Percentiles rank a stretch among this genome's conserved stretches.
Conservation (phyloP, 768 basidiomycete genomes). For the Tricholoma furcatifolium region DNA sequence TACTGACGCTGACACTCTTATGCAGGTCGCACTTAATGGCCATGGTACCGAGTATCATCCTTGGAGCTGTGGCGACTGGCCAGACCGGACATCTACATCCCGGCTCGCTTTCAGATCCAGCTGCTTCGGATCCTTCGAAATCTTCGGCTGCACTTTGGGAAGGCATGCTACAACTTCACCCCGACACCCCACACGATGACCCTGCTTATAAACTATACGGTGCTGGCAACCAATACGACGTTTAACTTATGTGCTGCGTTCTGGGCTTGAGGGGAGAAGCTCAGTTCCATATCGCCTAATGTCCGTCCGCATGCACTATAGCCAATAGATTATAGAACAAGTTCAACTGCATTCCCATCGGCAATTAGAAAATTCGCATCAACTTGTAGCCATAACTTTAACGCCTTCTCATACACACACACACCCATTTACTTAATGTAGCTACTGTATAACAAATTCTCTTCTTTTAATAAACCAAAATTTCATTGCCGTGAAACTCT, state of each 20-base stretch:
- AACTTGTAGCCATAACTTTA: no score
- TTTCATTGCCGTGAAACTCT: no score
- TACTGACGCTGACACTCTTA: background rate
- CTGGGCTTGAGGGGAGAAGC: background rate
- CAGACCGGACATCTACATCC: constrained; percentile 59
- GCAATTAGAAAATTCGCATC: no score
- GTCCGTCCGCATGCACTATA: no score
- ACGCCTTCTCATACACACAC: no score
- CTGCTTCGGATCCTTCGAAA: constrained; percentile 72
- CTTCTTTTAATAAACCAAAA: no score
- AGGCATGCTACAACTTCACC: constrained; percentile 85
- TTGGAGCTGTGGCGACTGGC: constrained; percentile 57
- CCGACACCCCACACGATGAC: constrained; percentile 76
- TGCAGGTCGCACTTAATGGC: constrained; percentile 39
- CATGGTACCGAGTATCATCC: constrained; percentile 49
- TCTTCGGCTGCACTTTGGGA: constrained; percentile 83
- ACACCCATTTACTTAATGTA: no score
- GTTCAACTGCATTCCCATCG: no score
- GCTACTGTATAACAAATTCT: no score
- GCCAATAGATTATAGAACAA: no score
- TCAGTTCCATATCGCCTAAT: no score
- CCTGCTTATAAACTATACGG: constrained; percentile 37
- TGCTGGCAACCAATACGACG: constrained; percentile 10
- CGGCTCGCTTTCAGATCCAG: constrained; percentile 70
- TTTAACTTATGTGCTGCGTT: background rate